These are phyloP conservation scores for Flueggea neowawraea DNA, from an alignment of 441 rosid species.

Conservation along the genomic window DNA sequence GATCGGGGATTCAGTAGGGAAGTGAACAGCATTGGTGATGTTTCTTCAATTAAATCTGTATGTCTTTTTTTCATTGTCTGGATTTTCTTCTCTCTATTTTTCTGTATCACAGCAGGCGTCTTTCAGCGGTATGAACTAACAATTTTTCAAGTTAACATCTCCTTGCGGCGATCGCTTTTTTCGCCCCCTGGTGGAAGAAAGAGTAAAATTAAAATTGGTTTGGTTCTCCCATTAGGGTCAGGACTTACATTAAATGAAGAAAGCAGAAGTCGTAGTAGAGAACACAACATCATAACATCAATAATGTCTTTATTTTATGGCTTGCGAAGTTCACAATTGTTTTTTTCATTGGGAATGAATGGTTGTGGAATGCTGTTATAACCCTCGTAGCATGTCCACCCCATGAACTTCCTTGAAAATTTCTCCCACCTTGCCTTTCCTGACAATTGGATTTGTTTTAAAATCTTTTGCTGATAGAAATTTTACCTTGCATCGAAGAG, in stretches of 20 bases:
- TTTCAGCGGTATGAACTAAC: conserved; percentile 8
- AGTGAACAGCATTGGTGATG: conserved; percentile 55
- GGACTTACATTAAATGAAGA: neutral
- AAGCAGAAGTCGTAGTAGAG: neutral
- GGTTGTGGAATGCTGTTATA: no score
- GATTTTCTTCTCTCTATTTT: conserved; percentile 19
- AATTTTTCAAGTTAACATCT: conserved; percentile 15
- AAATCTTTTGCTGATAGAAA: no score
- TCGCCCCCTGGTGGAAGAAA: neutral
- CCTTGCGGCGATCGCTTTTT: neutral
- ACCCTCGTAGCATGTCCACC: no score
- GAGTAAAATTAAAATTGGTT: neutral
- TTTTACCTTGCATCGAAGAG: no score
- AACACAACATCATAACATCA: neutral
- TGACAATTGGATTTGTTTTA: no score
- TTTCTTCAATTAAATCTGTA: conserved; percentile 78
- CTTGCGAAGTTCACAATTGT: no score
- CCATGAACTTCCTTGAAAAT: no score
- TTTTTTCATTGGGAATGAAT: no score
- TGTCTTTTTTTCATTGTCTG: conserved; percentile 29
- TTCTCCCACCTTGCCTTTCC: no score
- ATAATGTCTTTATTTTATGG: no score
- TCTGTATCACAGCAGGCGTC: conserved; percentile 14
- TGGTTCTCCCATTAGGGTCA: conserved; percentile 3
- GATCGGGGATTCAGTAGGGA: conserved; percentile 78